Base-by-base conservation (phyloP, 148 eudicot species). In the Dianthus caryophyllus region DNA sequence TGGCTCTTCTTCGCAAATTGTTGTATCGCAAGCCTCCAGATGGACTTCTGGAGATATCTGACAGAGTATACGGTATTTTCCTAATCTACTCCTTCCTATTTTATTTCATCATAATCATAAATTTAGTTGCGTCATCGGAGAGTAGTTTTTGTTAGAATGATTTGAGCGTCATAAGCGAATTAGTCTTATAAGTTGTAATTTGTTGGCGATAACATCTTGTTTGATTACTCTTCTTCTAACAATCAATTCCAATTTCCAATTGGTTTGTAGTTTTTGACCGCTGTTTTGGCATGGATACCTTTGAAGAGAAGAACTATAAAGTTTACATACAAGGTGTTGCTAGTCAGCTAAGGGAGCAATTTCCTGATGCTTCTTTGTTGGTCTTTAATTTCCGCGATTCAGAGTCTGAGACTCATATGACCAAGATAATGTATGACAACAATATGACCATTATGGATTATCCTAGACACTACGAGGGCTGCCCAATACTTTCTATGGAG, bases 391-490 rank as follows among this genome's bases (percentile, higher is more conserved):
- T 92, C 64, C 79, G 84, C 16, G 81, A 82, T 43, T 72, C 58
- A 61, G 81, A 72, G 20, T 66, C 46, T 6, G 78, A 77, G 33
- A 92, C 84, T 66, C 79, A 65, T 70, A 83, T 85, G 47, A 83
- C 90, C 39, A 85, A 82, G 56, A 84, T 79, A 47, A 73, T 91
- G 77, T 74, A 85, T 0, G 85, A 85, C 53, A 82, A 84, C 71
- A 87, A 82, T 77, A 78, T 92, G 78, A 92, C 98, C 51, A 79
- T 85, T 60, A 89, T 89, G 91, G 98, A 89, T 69, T 92, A 89
- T 69, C 97, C 97, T 52, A 68, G 85, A 30, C 87, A 89, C 6
- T 87, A 92, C 65, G 89, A 87, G 75, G 89, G 97, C 49, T 83
- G 90, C 64, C 96, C 96, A 10, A 66, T 89, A 64, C 97, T 89